phyloP scores from a whole-genome alignment of 805 yeast genomes.

The Clavispora carvajalis region DNA sequence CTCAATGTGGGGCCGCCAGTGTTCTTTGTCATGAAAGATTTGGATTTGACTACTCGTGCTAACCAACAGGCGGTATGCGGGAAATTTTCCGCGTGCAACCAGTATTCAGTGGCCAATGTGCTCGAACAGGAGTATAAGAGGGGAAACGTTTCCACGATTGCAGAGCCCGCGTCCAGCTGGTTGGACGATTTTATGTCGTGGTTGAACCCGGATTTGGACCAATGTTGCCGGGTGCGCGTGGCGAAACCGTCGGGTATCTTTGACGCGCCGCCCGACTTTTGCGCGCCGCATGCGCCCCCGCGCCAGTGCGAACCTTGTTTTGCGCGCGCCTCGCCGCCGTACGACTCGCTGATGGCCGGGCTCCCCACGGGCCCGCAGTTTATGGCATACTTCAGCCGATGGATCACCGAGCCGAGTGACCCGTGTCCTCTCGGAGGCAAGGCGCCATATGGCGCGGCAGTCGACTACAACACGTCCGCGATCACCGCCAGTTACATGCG shows the following conservation, averaged over 20 bases:
- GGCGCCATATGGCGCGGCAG: constrained; percentile 71
- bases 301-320: constrained; percentile 73
- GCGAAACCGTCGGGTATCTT: background rate
- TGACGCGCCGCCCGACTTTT: constrained; percentile 39
- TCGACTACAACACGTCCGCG: constrained; percentile 29
- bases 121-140: constrained; percentile 81
- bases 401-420: constrained; percentile 83
- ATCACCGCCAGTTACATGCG: constrained; percentile 67
- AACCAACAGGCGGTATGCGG: constrained; percentile 81
- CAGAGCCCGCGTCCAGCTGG: constrained; percentile 89
- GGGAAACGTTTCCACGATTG: constrained; percentile 55
- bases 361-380: constrained; percentile 73
- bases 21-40: constrained; percentile 70
- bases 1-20: constrained; percentile 89
- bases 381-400: constrained; percentile 63
- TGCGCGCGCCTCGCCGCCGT: constrained; percentile 50
- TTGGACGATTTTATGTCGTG: constrained; percentile 84
- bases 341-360: constrained; percentile 73
- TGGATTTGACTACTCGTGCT: constrained; percentile 54
- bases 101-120: constrained; percentile 71
- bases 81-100: constrained; percentile 76
- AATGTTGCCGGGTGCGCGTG: constrained; percentile 59
- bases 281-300: constrained; percentile 62
- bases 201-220: constrained; percentile 80
- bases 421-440: constrained; percentile 95